These are phyloP conservation scores for Saprolegnia parasitica DNA, from an alignment of 352 stramenopile genomes.

Conservation along the genomic window DNA sequence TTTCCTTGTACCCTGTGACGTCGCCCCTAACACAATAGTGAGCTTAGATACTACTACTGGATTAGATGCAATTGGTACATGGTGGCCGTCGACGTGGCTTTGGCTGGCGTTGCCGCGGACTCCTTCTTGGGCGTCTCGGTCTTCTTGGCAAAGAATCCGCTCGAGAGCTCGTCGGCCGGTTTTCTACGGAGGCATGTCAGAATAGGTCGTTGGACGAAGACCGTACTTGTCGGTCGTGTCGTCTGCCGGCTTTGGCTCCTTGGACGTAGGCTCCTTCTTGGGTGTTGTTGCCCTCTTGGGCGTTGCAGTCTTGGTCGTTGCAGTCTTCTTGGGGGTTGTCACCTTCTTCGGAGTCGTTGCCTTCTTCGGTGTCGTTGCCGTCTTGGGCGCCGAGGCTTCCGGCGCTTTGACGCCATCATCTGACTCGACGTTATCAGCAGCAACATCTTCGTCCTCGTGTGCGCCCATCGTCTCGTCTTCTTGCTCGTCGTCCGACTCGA, in stretches of 20 bases:
- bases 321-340: not conserved
- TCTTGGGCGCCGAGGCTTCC: not conserved
- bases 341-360: not conserved
- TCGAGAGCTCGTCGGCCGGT: not conserved
- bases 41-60: not conserved
- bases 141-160: not conserved
- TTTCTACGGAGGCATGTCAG: no score
- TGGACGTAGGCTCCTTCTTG: not conserved
- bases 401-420: not conserved
- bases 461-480: no score
- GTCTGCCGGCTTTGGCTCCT: not conserved
- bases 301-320: not conserved
- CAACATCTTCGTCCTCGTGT: no score
- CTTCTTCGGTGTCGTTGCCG: not conserved
- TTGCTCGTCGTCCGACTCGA: not conserved
- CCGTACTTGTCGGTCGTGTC: not conserved
- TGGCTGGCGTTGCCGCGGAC: not conserved
- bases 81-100: not conserved
- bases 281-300: not conserved
- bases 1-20: conserved; percentile 15
- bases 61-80: not conserved
- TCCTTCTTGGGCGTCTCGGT: conserved; percentile 8
- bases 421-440: not conserved
- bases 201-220: not conserved
- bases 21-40: not conserved